phyloP scores from a whole-genome alignment of 164 flowering plant species.

The Macadamia integrifolia region DNA sequence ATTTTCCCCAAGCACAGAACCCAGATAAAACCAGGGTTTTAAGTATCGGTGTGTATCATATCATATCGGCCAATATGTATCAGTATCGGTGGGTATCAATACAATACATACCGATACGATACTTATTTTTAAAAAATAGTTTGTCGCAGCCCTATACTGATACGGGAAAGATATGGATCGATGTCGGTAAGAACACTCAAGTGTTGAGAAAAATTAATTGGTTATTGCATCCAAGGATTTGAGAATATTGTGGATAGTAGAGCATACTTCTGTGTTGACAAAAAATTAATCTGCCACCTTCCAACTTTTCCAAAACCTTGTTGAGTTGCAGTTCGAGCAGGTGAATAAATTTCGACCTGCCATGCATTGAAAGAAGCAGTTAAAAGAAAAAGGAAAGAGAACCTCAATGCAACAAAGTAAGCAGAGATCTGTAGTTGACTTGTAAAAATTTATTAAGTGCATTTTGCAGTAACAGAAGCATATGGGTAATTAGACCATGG shows the following conservation, averaged over 20 bases:
- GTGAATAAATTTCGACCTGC: constrained; percentile 88
- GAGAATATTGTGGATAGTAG: background rate
- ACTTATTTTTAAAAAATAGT: too few relatives aligned
- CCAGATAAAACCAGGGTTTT: too few relatives aligned
- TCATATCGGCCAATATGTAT: too few relatives aligned
- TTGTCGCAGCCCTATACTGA: too few relatives aligned
- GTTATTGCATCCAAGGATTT: too few relatives aligned
- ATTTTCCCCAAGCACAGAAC: too few relatives aligned
- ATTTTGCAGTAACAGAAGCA: background rate
- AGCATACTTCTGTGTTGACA: constrained; percentile 92
- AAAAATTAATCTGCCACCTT: constrained; percentile 88
- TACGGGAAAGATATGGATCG: too few relatives aligned
- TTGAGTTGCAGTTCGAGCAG: constrained; percentile 89
- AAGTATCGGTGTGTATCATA: too few relatives aligned
- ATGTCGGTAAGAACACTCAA: too few relatives aligned
- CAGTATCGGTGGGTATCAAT: too few relatives aligned
- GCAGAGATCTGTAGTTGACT: background rate
- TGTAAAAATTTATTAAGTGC: background rate
- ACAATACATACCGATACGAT: too few relatives aligned
- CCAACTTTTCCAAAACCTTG: constrained; percentile 99
- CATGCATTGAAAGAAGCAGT: constrained; percentile 1
- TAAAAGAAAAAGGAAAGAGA: background rate
- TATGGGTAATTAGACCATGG: background rate
- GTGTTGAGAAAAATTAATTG: too few relatives aligned
- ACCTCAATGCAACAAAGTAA: background rate